phyloP scores from a whole-genome alignment of 768 basidiomycete genomes.

The Lactarius evosmus region DNA sequence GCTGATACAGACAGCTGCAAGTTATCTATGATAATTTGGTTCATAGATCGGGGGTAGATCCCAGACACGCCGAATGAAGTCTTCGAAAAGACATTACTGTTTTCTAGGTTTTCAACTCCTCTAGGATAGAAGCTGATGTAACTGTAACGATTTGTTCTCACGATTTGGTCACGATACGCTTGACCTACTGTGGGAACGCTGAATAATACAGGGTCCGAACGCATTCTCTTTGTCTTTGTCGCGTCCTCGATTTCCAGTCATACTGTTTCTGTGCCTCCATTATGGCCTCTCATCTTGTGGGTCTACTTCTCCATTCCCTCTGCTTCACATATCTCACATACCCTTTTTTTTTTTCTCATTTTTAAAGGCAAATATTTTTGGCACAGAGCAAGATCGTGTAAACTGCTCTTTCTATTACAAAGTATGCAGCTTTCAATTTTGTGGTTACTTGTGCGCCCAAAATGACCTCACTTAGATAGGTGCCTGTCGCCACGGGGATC shows the following conservation, averaged over 20 bases:
- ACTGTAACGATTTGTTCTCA: no score
- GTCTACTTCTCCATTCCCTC: conserved; percentile 29
- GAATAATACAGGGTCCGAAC: conserved; percentile 3
- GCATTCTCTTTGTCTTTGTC: not conserved
- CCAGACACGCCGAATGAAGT: no score
- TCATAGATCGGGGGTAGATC: no score
- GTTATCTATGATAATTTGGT: no score
- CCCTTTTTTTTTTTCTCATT: not conserved
- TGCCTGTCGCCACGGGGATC: conserved; percentile 96
- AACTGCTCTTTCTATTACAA: conserved; percentile 99
- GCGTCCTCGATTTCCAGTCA: not conserved
- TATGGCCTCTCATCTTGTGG: conserved; percentile 78
- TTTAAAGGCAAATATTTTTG: conserved; percentile 87
- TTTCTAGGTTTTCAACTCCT: no score
- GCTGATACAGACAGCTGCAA: no score
- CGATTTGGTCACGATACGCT: not conserved
- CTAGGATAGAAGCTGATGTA: no score
- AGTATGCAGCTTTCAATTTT: conserved; percentile 41
- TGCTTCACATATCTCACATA: not conserved
- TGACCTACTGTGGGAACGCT: conserved; percentile 20
- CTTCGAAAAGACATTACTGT: no score
- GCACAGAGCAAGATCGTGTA: conserved; percentile 91
- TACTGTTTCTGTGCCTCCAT: conserved; percentile 7
- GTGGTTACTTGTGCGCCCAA: conserved; percentile 6
- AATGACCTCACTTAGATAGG: conserved; percentile 66